Evolutionary conservation across 306 rosid genomes (phyloP), one percentile per base, ranked within the genome.

Genomic region (Canavalia ensiformis): DNA sequence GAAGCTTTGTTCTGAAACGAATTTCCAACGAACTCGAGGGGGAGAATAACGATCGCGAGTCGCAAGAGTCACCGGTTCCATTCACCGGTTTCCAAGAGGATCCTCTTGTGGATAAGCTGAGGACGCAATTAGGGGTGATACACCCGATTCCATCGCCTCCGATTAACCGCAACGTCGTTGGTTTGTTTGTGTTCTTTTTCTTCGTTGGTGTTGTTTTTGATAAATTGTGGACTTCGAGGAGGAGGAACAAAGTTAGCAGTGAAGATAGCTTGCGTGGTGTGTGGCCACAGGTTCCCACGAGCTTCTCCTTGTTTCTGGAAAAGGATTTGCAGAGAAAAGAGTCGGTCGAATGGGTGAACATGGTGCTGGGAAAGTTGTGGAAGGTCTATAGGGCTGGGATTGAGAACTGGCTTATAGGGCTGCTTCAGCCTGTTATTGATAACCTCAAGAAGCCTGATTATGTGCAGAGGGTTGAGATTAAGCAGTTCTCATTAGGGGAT

Each of bases 331-430:
- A 90, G 90, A 88, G 99, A 77, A 96, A 96, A 74, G 99, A 96
- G 73, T 93, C 98, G 3, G 99, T 93, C 74, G 99, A 96, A 68
- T 96, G 99, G 99, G 99, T 96, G 79, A 96, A 96, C 73, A 96
- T 96, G 99, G 99, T 96, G 72, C 41, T 96, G 71, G 99, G 93
- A 25, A 96, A 96, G 89, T 75, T 96, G 34, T 96, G 99, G 99
- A 96, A 96, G 85, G 99, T 90, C 31, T 96, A 96, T 73, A 86
- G 96, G 85, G 89, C 85, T 63, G 98, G 90, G 49, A 35, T 96
- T 54, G 99, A 96, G 89, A 91, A 93, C 55, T 96, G 99, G 99
- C 56, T 96, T n/a, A 91, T 89, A 30, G 99, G 99, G 41, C 55
- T 89, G 84, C 93, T 96, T 71, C 99, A 96, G 79, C 99, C 99